phyloP scores from a whole-genome alignment of 306 rosid genomes.

The Citrullus colocynthis region DNA sequence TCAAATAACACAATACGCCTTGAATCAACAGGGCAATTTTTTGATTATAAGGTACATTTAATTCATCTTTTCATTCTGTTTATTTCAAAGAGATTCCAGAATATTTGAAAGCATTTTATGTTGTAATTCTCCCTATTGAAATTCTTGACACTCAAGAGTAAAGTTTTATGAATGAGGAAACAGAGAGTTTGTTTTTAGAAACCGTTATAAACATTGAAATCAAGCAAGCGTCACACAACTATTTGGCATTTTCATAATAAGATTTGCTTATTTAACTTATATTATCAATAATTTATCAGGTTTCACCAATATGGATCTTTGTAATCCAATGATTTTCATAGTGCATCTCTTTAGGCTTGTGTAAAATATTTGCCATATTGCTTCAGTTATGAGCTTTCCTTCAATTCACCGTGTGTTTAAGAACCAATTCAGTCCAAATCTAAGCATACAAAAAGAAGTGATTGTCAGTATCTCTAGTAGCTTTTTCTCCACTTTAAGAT shows the following conservation, averaged over 20 bases:
- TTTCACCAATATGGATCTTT: neutral
- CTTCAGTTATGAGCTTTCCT: neutral
- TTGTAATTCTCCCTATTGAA: neutral
- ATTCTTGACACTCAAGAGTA: neutral
- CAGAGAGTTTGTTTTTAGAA: neutral
- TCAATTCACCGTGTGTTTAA: neutral
- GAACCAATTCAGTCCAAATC: neutral
- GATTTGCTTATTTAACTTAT: neutral
- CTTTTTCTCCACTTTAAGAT: neutral
- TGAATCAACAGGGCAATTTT: constrained; percentile 52
- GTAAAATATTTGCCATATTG: neutral
- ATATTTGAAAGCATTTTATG: neutral
- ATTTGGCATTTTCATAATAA: neutral
- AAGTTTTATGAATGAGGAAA: neutral
- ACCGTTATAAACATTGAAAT: constrained; percentile 1
- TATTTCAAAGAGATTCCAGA: neutral
- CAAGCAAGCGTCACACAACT: neutral
- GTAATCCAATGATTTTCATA: neutral
- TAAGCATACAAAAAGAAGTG: neutral
- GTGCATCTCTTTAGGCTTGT: neutral
- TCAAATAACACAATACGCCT: constrained; percentile 29
- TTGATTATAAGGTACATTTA: constrained; percentile 61
- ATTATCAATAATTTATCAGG: neutral
- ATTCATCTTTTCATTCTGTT: neutral
- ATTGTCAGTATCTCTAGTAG: neutral